Evolutionary conservation across 169 alveolate genomes (phyloP).

Genomic region (Cryptosporidium sp.): DNA sequence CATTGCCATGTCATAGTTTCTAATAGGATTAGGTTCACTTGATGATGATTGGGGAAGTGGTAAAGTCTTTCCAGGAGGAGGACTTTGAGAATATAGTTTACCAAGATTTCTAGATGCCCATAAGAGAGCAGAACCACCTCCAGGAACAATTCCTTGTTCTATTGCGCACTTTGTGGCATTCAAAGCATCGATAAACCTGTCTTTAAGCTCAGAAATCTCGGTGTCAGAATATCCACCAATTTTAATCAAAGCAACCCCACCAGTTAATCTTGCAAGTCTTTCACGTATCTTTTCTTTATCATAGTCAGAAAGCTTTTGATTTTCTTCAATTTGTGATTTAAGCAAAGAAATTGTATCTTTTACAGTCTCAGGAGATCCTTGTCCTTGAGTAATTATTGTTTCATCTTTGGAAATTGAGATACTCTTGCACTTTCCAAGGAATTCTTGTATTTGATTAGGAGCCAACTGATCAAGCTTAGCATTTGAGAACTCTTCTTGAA

Average conservation of each 20-base stretch:
- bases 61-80: conserved; percentile 45
- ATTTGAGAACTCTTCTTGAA: conserved; percentile 92
- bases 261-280: conserved; percentile 97
- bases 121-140: conserved; percentile 97
- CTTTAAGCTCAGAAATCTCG: conserved; percentile 97
- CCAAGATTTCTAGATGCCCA: conserved; percentile 88
- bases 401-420: conserved; percentile 97
- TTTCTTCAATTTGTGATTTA: conserved; percentile 88
- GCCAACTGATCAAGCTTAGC: conserved; percentile 43
- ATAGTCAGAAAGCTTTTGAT: conserved; percentile 90
- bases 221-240: conserved; percentile 98
- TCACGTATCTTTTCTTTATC: conserved; percentile 96
- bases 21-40: conserved; percentile 81
- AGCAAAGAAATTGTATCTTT: conserved; percentile 92
- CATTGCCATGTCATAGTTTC: conserved; percentile 92
- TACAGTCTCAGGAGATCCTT: conserved; percentile 91
- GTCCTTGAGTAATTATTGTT: conserved; percentile 96
- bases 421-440: conserved; percentile 94
- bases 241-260: conserved; percentile 98
- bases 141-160: conserved; percentile 99
- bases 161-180: conserved; percentile 99
- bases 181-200: conserved; percentile 97
- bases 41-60: conserved; percentile 7
- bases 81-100: conserved; percentile 75
- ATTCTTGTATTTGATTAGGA: conserved; percentile 80